A percentile compares a stretch with the other conserved stretches of the same genome.
Evolutionary conservation across 257 asterid species (phyloP).

Genomic region (Petrea volubilis): DNA sequence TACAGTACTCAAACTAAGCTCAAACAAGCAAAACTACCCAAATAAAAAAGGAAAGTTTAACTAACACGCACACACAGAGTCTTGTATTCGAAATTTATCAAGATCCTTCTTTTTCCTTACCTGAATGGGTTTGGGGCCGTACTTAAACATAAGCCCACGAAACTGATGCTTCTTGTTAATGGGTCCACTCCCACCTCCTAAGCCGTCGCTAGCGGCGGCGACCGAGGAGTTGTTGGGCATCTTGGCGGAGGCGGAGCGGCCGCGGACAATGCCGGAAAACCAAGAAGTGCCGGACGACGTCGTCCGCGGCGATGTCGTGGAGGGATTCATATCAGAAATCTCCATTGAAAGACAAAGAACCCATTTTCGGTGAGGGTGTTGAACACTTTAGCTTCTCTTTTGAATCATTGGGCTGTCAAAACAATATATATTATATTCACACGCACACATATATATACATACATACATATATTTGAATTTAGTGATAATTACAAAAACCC

Average conservation of each 20-base stretch:
- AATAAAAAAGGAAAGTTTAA: background rate
- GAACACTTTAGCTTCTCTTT: conserved; percentile 16
- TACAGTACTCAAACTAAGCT: conserved; percentile 18
- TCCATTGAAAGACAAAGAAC: conserved; percentile 32
- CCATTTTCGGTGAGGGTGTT: conserved; percentile 23
- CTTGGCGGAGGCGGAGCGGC: conserved; percentile 62
- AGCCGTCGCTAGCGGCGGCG: conserved; percentile 33
- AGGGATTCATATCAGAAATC: conserved; percentile 53
- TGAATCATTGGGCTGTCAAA: conserved; percentile 8
- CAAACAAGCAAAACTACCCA: conserved; percentile 4
- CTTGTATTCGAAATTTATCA: background rate
- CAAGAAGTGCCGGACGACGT: conserved; percentile 60
- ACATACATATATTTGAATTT: too few species aligned
- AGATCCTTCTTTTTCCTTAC: conserved; percentile 28
- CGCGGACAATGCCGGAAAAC: conserved; percentile 85
- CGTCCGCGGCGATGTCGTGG: conserved; percentile 50
- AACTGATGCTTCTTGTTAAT: conserved; percentile 71
- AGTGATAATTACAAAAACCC: too few species aligned
- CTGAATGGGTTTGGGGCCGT: conserved; percentile 81
- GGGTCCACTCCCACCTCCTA: conserved; percentile 56
- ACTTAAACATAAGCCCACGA: conserved; percentile 83
- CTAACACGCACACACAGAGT: background rate
- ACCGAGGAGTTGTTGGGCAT: conserved; percentile 36
- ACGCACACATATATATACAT: too few species aligned
- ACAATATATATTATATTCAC: too few species aligned